Evolutionary conservation across 768 basidiomycete species (phyloP), one percentile per base, ranked within the genome.

Genomic region (Leccinellum albellum): DNA sequence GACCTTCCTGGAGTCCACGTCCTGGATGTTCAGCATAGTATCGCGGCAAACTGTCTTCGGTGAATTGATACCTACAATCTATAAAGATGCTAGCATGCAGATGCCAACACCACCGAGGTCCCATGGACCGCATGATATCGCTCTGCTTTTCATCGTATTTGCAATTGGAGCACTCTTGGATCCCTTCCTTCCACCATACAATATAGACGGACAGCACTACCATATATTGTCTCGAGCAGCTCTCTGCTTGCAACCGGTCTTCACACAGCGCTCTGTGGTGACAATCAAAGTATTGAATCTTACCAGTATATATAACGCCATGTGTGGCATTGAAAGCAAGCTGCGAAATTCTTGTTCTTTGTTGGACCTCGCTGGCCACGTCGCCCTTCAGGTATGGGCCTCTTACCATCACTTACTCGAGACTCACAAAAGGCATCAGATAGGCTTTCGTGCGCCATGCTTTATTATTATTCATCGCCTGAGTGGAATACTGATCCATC

Each of bases 291-390:
- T 75, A 48, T 58, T 82, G 29, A 78, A 81, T 67, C 70, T 82
- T 29, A 81, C 81, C 78, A 81, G 79, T 56, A 73, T 81, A 33
- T 82, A 80, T 68, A 78, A 80, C 57, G 79, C 79, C 46, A 74
- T 82, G 74, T 79, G 79, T 61, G 79, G 79, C 28, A 75, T 79
- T 60, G 79, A 82, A 60, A 72, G 71, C 50, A 82, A 81, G 61
- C 61, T 81, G 15, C 80, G 80, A 57, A 70, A 75, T 31, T 79
- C 76, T 0, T 81, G 76, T 60, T 67, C 73, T 28, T 65, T 82
- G 33, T 73, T 82, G 29, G 77, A 78, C 58, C 68, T 83, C 53
- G 79, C 81, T 32, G 70, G 73, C 56, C 79, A 82, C 60, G 71
- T 80, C 32, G 79, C 81, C 15, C 66, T 78, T 6, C 75, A 75